phyloP scores from a whole-genome alignment of 768 basidiomycete species.

The Termitomyces eurrhizus region DNA sequence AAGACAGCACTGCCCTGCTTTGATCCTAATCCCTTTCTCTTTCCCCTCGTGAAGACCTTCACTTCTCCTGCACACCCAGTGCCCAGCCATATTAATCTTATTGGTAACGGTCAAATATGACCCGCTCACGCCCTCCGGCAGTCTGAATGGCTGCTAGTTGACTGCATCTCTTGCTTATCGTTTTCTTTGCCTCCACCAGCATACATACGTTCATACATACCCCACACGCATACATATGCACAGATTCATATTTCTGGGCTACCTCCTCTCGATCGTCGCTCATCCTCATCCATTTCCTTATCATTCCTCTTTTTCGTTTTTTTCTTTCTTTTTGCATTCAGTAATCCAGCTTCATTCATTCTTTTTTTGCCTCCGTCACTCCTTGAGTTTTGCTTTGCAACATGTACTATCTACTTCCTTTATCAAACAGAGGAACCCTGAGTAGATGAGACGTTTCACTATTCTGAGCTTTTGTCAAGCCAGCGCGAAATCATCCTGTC shows the following conservation, averaged over 20 bases:
- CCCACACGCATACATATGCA: not conserved
- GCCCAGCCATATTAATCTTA: constrained; percentile 3
- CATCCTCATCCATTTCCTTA: not conserved
- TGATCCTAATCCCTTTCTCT: constrained; percentile 5
- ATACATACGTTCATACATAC: not conserved
- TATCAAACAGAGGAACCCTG: not conserved
- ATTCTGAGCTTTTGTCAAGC: not conserved
- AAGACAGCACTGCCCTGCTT: constrained; percentile 51
- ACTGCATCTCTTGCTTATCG: not conserved
- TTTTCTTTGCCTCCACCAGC: not conserved
- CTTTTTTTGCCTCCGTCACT: not conserved
- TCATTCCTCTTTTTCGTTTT: not conserved
- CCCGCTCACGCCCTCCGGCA: not conserved
- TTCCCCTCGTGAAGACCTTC: not conserved
- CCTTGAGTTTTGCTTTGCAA: not conserved
- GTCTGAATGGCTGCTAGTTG: too few relatives aligned
- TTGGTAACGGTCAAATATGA: constrained; percentile 5
- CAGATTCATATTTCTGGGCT: not conserved
- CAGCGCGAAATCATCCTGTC: not conserved
- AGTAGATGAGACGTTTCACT: not conserved
- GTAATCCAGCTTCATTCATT: not conserved
- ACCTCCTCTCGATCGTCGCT: not conserved
- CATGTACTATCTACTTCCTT: not conserved
- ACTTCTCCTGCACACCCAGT: not conserved
- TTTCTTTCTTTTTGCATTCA: not conserved